Evolutionary conservation across 148 eudicot genomes (phyloP).

Genomic region (Rhododendron molle): DNA sequence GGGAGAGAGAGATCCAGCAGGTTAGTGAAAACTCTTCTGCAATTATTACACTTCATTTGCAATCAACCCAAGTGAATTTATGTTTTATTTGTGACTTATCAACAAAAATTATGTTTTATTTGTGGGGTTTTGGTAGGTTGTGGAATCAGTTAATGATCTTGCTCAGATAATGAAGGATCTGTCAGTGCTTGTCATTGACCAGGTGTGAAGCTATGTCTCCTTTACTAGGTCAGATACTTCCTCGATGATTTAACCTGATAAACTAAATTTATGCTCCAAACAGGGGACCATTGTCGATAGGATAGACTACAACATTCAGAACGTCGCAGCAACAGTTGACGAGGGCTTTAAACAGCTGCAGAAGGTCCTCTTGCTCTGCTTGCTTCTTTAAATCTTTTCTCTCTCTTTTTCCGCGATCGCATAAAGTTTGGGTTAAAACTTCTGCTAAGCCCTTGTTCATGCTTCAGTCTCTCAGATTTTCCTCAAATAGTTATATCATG

Average conservation of each 20-base stretch:
- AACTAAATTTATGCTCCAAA: slow-evolving; percentile 5
- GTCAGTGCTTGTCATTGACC: slow-evolving; percentile 89
- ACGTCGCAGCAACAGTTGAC: slow-evolving; percentile 75
- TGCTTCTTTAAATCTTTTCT: neutral
- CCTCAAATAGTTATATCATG: neutral
- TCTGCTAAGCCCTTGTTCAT: neutral
- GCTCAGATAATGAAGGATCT: slow-evolving; percentile 98
- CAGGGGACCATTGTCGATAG: slow-evolving; percentile 95
- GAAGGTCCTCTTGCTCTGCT: slow-evolving; percentile 45
- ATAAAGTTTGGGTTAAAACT: slow-evolving; percentile 23
- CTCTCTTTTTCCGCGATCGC: slow-evolving; percentile 9
- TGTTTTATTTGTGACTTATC: neutral
- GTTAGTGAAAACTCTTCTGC: slow-evolving; percentile 20
- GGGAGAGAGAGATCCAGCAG: slow-evolving; percentile 81
- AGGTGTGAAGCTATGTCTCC: slow-evolving; percentile 42
- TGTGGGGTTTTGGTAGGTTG: slow-evolving; percentile 47
- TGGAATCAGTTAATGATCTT: slow-evolving; percentile 78
- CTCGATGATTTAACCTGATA: neutral
- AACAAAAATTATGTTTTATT: neutral
- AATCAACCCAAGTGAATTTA: neutral
- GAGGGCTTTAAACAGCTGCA: slow-evolving; percentile 79
- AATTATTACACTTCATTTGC: neutral
- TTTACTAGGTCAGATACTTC: neutral
- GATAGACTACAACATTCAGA: slow-evolving; percentile 86
- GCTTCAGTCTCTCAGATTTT: neutral